A percentile compares a stretch with the other conserved stretches of the same genome.
phyloP scores from a whole-genome alignment of 1,284 basidiomycete species.

The Cerioporus squamosus region DNA sequence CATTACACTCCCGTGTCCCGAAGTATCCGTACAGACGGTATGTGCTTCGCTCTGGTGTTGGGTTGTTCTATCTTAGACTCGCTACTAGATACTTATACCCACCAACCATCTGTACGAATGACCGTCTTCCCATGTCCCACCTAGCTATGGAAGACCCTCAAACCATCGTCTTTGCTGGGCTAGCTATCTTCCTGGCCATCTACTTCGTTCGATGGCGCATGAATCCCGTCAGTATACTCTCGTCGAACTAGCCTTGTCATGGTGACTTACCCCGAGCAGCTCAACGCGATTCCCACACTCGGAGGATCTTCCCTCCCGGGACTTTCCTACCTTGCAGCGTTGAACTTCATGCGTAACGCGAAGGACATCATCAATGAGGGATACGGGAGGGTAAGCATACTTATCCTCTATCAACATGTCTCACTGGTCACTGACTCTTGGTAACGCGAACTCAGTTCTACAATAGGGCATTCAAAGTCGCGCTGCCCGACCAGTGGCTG shows the following conservation, averaged over 20 bases:
- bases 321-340: conserved; percentile 39
- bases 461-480: conserved; percentile 35
- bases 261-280: not conserved
- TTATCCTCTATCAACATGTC: too few relatives aligned
- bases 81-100: too few relatives aligned
- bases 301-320: conserved; percentile 38
- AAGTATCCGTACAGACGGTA: too few relatives aligned
- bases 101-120: too few relatives aligned
- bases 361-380: conserved; percentile 41
- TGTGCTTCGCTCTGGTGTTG: too few relatives aligned
- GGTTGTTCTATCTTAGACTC: too few relatives aligned
- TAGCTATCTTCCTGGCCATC: not conserved
- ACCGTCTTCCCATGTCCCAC: too few relatives aligned
- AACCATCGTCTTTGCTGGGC: too few relatives aligned
- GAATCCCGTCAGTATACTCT: not conserved
- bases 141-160: too few relatives aligned
- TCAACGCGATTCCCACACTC: conserved; percentile 38
- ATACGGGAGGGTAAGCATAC: conserved; percentile 23
- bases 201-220: conserved; percentile 1
- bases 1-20: too few relatives aligned
- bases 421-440: not conserved
- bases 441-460: conserved; percentile 8
- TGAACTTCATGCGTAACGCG: conserved; percentile 35
- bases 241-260: not conserved
- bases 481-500: conserved; percentile 38